Evolutionary conservation across 371 early-diverging fungal genomes (phyloP).

Genomic region (Rhizopus delemar): DNA sequence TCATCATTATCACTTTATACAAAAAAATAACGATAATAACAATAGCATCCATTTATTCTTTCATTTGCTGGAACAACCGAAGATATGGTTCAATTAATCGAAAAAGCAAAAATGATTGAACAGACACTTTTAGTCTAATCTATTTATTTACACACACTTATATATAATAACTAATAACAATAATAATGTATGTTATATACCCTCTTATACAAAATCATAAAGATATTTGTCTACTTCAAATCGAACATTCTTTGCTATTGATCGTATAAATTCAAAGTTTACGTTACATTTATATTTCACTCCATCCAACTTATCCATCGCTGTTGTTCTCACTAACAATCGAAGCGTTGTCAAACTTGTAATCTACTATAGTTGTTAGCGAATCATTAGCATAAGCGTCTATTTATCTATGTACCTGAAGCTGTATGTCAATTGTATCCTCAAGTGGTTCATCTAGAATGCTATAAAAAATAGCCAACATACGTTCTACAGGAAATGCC

Average conservation of each 20-base stretch:
- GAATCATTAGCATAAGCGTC: too few species aligned
- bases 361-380: slow-evolving; percentile 46
- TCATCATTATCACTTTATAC: not conserved
- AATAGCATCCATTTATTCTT: slow-evolving; percentile 40
- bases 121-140: slow-evolving; percentile 10
- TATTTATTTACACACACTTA: slow-evolving; percentile 6
- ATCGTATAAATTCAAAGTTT: slow-evolving; percentile 71
- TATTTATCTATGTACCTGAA: slow-evolving; percentile 54
- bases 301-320: slow-evolving; percentile 74
- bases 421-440: slow-evolving; percentile 76
- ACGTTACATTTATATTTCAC: slow-evolving; percentile 87
- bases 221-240: slow-evolving; percentile 86
- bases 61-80: slow-evolving; percentile 31
- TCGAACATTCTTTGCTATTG: slow-evolving; percentile 66
- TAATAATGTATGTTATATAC: not conserved
- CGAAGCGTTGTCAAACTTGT: slow-evolving; percentile 76
- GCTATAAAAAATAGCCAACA: slow-evolving; percentile 93
- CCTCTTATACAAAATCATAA: slow-evolving; percentile 61
- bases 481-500: slow-evolving; percentile 86
- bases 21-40: not conserved
- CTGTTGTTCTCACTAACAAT: slow-evolving; percentile 68
- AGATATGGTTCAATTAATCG: slow-evolving; percentile 27
- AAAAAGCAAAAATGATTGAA: slow-evolving; percentile 28
- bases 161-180: not conserved
- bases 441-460: slow-evolving; percentile 74